phyloP scores from a whole-genome alignment of 2,329 filamentous ascomycete species.

The Fonsecaea erecta region DNA sequence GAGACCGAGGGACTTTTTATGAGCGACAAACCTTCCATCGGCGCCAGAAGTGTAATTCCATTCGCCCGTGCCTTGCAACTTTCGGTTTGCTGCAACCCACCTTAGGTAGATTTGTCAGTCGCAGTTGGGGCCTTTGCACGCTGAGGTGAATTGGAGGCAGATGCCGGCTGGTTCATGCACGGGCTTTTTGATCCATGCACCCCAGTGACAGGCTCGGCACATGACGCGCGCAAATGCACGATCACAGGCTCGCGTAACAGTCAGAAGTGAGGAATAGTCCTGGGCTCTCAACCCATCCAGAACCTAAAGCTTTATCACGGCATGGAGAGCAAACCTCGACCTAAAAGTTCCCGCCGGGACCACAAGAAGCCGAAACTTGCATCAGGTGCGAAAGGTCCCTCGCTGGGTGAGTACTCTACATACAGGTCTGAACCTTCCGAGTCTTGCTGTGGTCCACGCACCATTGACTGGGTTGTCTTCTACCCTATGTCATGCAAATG shows the following conservation, averaged over 20 bases:
- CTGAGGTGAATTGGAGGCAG: not conserved
- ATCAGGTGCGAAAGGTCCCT: not conserved
- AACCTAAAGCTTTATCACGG: not conserved
- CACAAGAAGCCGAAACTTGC: not conserved
- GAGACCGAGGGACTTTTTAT: not conserved
- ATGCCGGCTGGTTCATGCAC: not conserved
- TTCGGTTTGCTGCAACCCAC: not conserved
- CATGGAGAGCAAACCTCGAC: not conserved
- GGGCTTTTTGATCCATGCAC: not conserved
- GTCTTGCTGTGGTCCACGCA: not conserved
- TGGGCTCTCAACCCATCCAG: not conserved
- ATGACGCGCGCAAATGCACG: not conserved
- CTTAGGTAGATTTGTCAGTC: not conserved
- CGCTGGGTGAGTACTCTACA: not conserved
- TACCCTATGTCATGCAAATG: not conserved
- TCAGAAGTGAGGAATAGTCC: not conserved
- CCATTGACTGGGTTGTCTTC: not conserved
- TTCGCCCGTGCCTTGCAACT: not conserved
- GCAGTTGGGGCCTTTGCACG: not conserved
- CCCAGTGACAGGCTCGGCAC: not conserved
- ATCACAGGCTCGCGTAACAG: not conserved
- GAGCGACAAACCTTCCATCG: not conserved
- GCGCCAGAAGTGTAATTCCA: not conserved
- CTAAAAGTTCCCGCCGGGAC: not conserved
- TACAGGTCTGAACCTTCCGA: not conserved